phyloP scores from a whole-genome alignment of 176 grass and related monocot genomes.

The Raddia distichophylla region DNA sequence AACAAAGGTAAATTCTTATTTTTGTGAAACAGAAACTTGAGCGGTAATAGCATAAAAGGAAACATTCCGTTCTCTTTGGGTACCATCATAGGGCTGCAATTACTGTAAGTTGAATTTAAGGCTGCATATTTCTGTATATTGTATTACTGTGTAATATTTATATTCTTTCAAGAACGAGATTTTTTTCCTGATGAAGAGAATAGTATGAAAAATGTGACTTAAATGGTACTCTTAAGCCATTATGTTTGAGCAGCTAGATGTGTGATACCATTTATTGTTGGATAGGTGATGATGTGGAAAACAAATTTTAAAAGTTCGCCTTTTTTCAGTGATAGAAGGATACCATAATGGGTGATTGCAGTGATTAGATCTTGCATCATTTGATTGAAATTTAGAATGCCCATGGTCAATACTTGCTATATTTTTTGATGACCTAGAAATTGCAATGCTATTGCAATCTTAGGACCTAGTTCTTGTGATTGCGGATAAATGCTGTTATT shows the following conservation, averaged over 20 bases:
- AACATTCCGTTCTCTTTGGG: conserved; percentile 75
- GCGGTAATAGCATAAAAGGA: conserved; percentile 81
- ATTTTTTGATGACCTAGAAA: not conserved
- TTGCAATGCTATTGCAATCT: not conserved
- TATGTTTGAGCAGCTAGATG: not conserved
- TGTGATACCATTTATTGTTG: not conserved
- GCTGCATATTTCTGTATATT: not conserved
- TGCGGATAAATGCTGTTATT: not conserved
- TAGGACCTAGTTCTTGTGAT: conserved; percentile 4
- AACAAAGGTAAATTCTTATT: conserved; percentile 16
- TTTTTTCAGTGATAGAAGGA: conserved; percentile 1
- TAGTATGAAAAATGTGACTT: not conserved
- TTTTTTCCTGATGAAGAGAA: not conserved
- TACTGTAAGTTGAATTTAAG: conserved; percentile 70
- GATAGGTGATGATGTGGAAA: not conserved
- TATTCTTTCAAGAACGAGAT: conserved; percentile 1
- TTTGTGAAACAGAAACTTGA: conserved; percentile 78
- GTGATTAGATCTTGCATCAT: conserved; percentile 4
- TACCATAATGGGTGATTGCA: conserved; percentile 14
- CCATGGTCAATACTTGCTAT: not conserved
- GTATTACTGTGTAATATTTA: conserved; percentile 1
- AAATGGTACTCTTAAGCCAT: not conserved
- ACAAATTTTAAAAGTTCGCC: not conserved
- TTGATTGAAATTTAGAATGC: conserved; percentile 6
- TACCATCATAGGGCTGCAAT: conserved; percentile 67